Evolutionary conservation across 441 rosid genomes (phyloP).

Genomic region (Eruca vesicaria): DNA sequence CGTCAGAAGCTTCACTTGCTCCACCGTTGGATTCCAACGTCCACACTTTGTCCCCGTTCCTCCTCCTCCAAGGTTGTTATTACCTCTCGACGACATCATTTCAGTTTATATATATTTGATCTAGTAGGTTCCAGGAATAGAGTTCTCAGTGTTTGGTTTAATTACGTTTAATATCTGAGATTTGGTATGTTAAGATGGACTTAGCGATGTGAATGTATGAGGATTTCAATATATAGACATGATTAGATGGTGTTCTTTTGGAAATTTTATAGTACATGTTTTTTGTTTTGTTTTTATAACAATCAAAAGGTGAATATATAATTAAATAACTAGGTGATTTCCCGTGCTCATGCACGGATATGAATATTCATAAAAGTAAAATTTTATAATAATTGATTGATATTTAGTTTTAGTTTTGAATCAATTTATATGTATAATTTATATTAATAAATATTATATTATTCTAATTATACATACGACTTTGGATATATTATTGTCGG

Average conservation of each 20-base stretch:
- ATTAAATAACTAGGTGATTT: no score
- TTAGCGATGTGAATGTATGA: slow-evolving; percentile 20
- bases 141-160: slow-evolving; percentile 8
- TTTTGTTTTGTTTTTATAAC: not conserved
- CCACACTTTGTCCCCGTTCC: slow-evolving; percentile 81
- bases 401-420: no score
- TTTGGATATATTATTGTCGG: no score
- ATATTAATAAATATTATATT: no score
- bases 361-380: no score
- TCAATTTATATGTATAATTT: no score
- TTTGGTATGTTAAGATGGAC: slow-evolving; percentile 11
- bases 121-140: not conserved
- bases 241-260: not conserved
- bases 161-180: not conserved
- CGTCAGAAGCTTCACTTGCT: slow-evolving; percentile 84
- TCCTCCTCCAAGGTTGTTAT: slow-evolving; percentile 27
- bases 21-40: slow-evolving; percentile 92
- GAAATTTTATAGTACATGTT: not conserved
- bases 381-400: no score
- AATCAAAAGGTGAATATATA: no score
- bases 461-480: no score
- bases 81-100: slow-evolving; percentile 37
- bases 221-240: slow-evolving; percentile 20
- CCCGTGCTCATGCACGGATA: no score
- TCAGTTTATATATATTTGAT: not conserved